phyloP scores from a whole-genome alignment of 2,329 filamentous ascomycete genomes.

The Stemphylium beticola region DNA sequence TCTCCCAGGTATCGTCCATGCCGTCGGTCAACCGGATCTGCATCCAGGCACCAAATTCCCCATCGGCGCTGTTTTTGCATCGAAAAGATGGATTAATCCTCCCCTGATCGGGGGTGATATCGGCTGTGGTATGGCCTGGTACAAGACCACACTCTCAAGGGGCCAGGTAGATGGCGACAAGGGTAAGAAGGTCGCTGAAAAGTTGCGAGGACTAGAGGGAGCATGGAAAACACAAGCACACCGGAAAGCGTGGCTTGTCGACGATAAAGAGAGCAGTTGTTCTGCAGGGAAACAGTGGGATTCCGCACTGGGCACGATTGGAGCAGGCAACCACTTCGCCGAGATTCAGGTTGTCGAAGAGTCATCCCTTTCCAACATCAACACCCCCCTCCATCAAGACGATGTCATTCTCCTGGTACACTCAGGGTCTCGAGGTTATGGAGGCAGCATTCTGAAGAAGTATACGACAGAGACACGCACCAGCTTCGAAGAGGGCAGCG shows the following conservation, averaged over 20 bases:
- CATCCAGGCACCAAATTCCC: slow-evolving; percentile 49
- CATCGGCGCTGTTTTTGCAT: slow-evolving; percentile 47
- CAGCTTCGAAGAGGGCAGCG: slow-evolving; percentile 35
- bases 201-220: slow-evolving; percentile 46
- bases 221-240: slow-evolving; percentile 36
- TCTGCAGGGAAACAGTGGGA: slow-evolving; percentile 44
- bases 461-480: slow-evolving; percentile 28
- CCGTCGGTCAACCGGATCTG: slow-evolving; percentile 47
- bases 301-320: slow-evolving; percentile 45
- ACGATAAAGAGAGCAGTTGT: slow-evolving; percentile 18
- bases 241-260: slow-evolving; percentile 40
- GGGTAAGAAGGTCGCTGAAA: slow-evolving; percentile 45
- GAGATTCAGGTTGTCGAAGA: slow-evolving; percentile 49
- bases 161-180: slow-evolving; percentile 44
- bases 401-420: slow-evolving; percentile 49
- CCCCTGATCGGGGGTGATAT: slow-evolving; percentile 50
- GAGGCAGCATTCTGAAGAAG: slow-evolving; percentile 43
- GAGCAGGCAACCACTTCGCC: slow-evolving; percentile 49
- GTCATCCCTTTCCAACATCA: slow-evolving; percentile 5
- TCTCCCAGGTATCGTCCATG: slow-evolving; percentile 45
- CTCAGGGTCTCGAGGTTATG: slow-evolving; percentile 48
- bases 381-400: slow-evolving; percentile 25
- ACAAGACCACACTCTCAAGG: slow-evolving; percentile 39
- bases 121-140: slow-evolving; percentile 51
- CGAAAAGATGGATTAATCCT: slow-evolving; percentile 45